Percentiles rank a stretch among this genome's conserved stretches.
Conservation (phyloP, 2,329 filamentous ascomycete genomes). For the Arthrinium phaeospermum region DNA sequence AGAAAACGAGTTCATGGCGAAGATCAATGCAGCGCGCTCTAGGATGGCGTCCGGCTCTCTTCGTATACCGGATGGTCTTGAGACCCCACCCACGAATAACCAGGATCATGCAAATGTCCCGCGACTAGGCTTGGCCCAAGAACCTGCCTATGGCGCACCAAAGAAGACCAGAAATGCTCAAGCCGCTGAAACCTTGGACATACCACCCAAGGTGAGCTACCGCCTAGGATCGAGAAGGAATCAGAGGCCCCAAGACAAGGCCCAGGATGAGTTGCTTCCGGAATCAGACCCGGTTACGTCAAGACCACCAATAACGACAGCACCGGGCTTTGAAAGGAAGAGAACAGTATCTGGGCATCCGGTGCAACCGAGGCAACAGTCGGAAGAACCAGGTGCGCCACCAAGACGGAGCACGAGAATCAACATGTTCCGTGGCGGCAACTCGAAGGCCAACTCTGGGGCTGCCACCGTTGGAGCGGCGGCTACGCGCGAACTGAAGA, state of each 20-base stretch:
- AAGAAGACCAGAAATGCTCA: conserved; percentile 62
- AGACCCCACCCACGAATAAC: conserved; percentile 64
- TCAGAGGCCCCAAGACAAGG: conserved; percentile 40
- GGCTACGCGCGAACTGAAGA: conserved; percentile 78
- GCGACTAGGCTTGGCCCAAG: conserved; percentile 40
- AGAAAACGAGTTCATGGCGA: conserved; percentile 62
- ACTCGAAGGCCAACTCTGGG: conserved; percentile 66
- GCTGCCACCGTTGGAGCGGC: conserved; percentile 62
- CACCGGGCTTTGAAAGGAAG: conserved; percentile 71
- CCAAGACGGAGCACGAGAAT: conserved; percentile 76
- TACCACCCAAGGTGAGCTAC: conserved; percentile 69
- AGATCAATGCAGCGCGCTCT: conserved; percentile 58
- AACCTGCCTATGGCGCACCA: conserved; percentile 58
- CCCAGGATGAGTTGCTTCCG: conserved; percentile 47
- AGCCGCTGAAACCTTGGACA: conserved; percentile 58
- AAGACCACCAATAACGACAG: conserved; percentile 47
- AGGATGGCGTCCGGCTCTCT: conserved; percentile 48
- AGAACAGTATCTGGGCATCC: conserved; percentile 89
- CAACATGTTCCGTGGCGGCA: conserved; percentile 71
- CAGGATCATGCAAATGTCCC: conserved; percentile 43
- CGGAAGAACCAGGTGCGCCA: conserved; percentile 66
- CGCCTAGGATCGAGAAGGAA: conserved; percentile 52
- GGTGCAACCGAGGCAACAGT: conserved; percentile 57
- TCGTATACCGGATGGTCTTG: conserved; percentile 59
- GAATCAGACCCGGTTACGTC: conserved; percentile 47